These are phyloP conservation scores for Persicaria tinctoria DNA, from an alignment of 148 eudicot genomes.

Conservation along the genomic window DNA sequence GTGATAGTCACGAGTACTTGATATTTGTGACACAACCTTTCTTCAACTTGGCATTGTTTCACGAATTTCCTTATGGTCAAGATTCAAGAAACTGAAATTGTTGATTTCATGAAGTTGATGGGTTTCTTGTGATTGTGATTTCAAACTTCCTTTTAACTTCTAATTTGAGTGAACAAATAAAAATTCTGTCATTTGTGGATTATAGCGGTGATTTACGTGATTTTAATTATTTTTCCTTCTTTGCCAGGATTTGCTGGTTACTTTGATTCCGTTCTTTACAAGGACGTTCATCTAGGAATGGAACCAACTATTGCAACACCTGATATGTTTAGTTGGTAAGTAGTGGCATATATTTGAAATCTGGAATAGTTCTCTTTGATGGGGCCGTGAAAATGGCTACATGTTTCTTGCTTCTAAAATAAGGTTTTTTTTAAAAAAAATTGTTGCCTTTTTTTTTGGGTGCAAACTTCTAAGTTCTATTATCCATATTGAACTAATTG, in stretches of 20 bases:
- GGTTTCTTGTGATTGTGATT: background rate
- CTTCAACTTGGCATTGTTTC: background rate
- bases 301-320: constrained; percentile 93
- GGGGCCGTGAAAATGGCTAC: too few species aligned
- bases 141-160: too few species aligned
- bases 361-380: background rate
- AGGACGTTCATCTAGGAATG: constrained; percentile 96
- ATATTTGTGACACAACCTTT: too few species aligned
- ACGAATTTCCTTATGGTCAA: background rate
- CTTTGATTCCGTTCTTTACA: constrained; percentile 82
- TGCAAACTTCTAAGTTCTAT: too few species aligned
- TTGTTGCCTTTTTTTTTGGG: too few species aligned
- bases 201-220: background rate
- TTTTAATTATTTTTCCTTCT: background rate
- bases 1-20: too few species aligned
- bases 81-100: background rate
- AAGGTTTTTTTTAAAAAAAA: background rate
- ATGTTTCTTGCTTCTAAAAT: background rate
- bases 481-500: too few species aligned
- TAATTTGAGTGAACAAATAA: background rate
- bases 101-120: background rate
- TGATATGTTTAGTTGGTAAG: constrained; percentile 96
- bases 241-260: constrained; percentile 86
- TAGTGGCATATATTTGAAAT: background rate
- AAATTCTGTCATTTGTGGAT: background rate